phyloP scores from a whole-genome alignment of 1,139 yeast species.

The Hyphopichia burtonii region DNA sequence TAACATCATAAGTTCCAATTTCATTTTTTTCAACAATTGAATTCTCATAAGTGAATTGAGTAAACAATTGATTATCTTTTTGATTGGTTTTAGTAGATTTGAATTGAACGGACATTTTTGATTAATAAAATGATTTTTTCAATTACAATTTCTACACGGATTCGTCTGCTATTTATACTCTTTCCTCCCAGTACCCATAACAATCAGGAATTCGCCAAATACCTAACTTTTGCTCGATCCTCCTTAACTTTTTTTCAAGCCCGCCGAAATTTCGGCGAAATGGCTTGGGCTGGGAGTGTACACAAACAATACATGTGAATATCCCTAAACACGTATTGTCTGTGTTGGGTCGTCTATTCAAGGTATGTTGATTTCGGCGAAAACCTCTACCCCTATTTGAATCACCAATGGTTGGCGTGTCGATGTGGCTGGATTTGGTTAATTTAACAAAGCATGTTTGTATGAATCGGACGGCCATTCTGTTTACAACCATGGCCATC shows the following conservation, averaged over 20 bases:
- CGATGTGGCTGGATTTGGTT: too few relatives aligned
- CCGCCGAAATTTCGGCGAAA: constrained; percentile 35
- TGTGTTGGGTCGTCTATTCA: too few relatives aligned
- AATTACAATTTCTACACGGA: constrained; percentile 2
- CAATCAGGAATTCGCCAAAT: too few relatives aligned
- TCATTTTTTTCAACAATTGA: constrained; percentile 38
- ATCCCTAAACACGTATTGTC: too few relatives aligned
- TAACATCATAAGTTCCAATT: constrained; percentile 62
- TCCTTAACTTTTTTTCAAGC: background rate
- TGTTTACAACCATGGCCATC: too few relatives aligned
- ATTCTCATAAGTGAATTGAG: constrained; percentile 58
- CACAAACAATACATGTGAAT: too few relatives aligned
- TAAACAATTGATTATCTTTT: constrained; percentile 58
- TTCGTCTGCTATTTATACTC: constrained; percentile 18
- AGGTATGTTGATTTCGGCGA: too few relatives aligned
- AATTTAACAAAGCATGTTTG: too few relatives aligned
- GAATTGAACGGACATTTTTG: constrained; percentile 45
- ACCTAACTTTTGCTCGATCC: too few relatives aligned
- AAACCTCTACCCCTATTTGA: too few relatives aligned
- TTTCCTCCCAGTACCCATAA: constrained; percentile 1
- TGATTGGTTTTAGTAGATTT: constrained; percentile 61
- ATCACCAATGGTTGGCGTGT: too few relatives aligned
- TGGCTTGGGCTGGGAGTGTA: background rate
- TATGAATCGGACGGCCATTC: too few relatives aligned
- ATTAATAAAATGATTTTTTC: background rate